Base-by-base conservation (phyloP, 257 asterid species). In the Jacaranda copaia region DNA sequence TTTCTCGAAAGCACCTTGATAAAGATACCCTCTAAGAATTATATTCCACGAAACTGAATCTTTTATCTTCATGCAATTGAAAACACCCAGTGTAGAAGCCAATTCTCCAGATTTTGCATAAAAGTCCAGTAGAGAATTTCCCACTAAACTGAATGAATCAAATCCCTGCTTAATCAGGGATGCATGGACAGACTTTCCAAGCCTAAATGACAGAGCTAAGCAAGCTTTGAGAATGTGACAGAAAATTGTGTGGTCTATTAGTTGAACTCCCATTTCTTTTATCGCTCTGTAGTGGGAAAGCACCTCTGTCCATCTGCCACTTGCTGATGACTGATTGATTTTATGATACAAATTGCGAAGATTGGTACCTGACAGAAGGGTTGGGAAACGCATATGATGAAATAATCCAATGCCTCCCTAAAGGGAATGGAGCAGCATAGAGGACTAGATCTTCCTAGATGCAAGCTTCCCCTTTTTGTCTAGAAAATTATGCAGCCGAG, bases 21-120 rank as follows among this genome's bases (percentile, higher is more conserved):
- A 60, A 61, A 89, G 82, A 86, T 88, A 78, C 39, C 85, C 94
- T 36, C 85, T 91, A 81, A 94, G 85, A 77, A 92, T 80, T 71
- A 88, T 89, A 85, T 94, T 94, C 98, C 98, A 92, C 3, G 98
- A 89, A 77, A 94, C 92, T 6, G 96, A 89, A 78, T 92, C 98
- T 77, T 78, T 84, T 9, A 61, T 45, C 70, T 18, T 57, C 90
- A 86, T 82, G 87, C 83, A 70, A 53, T 83, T 57, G 79, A 94
- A 92, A 82, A 79, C 83, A 64, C 70, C 45, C 59, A 71, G 13
- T 6, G 97, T 84, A 77, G 87, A 88, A 80, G 46, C 58, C 73
- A 88, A 82, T 36, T 48, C 78, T 66, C 96, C 93, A 46, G 90
- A 85, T 84, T 94, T 94, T 19, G 88, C 77, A 69, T 94, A 94